phyloP scores from a whole-genome alignment of 1,284 basidiomycete species.

The Apiotrichum laibachii region DNA sequence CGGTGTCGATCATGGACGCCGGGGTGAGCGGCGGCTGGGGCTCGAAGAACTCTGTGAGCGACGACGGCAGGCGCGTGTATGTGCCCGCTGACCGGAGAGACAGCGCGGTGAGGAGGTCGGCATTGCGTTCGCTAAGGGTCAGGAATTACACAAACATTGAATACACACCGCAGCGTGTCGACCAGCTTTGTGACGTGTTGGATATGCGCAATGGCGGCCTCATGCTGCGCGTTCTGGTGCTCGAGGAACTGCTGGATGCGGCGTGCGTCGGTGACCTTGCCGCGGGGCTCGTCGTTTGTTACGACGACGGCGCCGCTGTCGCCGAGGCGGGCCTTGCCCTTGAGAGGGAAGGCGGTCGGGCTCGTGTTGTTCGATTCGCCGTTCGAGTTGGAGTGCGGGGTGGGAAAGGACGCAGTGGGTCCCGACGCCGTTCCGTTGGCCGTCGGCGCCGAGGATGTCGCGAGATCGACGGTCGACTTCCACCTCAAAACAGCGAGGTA shows the following conservation, averaged over 20 bases:
- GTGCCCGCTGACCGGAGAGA: conserved; percentile 34
- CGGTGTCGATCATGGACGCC: conserved; percentile 27
- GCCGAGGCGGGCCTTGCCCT: conserved; percentile 26
- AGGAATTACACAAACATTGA: background rate
- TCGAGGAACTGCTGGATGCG: conserved; percentile 42
- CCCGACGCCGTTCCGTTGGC: background rate
- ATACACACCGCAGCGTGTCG: conserved; percentile 38
- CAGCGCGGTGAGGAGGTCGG: conserved; percentile 44
- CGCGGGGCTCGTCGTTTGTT: conserved; percentile 14
- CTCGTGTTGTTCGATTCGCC: conserved; percentile 39
- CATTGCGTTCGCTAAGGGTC: conserved; percentile 38
- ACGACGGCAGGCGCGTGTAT: conserved; percentile 37
- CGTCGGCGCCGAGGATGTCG: conserved; percentile 7
- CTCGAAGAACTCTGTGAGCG: conserved; percentile 35
- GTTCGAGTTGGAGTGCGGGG: conserved; percentile 39
- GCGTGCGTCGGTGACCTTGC: conserved; percentile 45
- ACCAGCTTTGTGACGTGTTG: conserved; percentile 34
- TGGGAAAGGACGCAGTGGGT: conserved; percentile 34
- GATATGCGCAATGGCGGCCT: conserved; percentile 38
- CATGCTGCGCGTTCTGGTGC: conserved; percentile 47
- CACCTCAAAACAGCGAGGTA: conserved; percentile 47
- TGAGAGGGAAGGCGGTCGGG: conserved; percentile 23
- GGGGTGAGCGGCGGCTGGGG: conserved; percentile 35
- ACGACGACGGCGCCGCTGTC: conserved; percentile 8
- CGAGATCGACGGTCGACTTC: conserved; percentile 43